Evolutionary conservation across 228 moss, liverwort and hornwort species (phyloP).

Genomic region (Sphagnum magellanicum): DNA sequence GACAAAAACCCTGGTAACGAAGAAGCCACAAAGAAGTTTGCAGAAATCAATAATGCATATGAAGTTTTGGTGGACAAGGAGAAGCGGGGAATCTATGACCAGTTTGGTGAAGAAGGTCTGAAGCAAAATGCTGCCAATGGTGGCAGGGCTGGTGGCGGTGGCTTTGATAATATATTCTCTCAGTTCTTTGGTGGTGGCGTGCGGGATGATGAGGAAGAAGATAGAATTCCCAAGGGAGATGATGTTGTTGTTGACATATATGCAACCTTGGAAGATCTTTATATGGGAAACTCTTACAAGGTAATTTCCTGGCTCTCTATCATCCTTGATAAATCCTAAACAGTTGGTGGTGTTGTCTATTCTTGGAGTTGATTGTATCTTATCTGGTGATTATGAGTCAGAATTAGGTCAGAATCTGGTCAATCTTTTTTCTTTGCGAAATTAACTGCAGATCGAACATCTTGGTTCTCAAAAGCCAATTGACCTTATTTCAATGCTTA

Average conservation of each 20-base stretch:
- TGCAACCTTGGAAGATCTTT: constrained; percentile 81
- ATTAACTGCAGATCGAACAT: no score
- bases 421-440: no score
- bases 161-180: constrained; percentile 69
- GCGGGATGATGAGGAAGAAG: constrained; percentile 63
- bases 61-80: constrained; percentile 76
- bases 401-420: no score
- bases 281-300: constrained; percentile 62
- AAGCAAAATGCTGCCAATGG: constrained; percentile 63
- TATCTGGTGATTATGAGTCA: no score
- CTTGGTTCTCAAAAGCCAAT: no score
- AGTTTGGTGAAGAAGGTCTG: constrained; percentile 92
- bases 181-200: constrained; percentile 81
- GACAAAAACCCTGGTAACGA: constrained; percentile 94
- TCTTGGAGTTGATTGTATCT: no score
- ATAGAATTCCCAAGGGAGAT: constrained; percentile 67
- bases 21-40: constrained; percentile 88
- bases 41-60: constrained; percentile 91
- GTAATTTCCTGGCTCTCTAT: constrained; percentile 3
- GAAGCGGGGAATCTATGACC: constrained; percentile 79
- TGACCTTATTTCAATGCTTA: no score
- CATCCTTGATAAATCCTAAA: no score
- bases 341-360: no score
- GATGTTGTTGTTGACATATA: constrained; percentile 76
- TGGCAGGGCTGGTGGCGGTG: constrained; percentile 65